phyloP scores from a whole-genome alignment of 139 green algal genomes.

The Chlamydomonas sp. region DNA sequence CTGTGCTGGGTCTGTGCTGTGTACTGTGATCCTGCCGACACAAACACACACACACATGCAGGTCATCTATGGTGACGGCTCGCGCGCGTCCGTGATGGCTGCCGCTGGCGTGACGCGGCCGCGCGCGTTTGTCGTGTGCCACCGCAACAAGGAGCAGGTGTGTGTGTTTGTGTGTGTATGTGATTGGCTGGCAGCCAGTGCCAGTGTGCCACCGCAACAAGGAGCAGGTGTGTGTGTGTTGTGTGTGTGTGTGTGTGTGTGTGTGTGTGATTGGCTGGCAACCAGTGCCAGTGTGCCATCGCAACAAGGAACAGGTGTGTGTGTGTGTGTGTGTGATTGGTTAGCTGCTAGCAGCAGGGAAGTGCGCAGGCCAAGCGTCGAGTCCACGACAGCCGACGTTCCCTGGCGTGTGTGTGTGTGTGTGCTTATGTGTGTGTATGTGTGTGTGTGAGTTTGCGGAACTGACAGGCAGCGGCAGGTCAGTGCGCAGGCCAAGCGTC shows the following conservation, averaged over 20 bases:
- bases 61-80: conserved; percentile 66
- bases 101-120: conserved; percentile 68
- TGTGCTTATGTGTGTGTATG: no score
- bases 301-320: background rate
- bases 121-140: conserved; percentile 63
- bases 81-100: conserved; percentile 57
- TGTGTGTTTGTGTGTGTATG: no score
- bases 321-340: no score
- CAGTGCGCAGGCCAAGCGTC: no score
- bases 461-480: no score
- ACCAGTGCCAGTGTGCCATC: background rate
- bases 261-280: background rate
- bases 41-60: no score
- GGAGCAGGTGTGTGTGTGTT: background rate
- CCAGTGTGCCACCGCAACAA: background rate
- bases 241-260: background rate
- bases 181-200: background rate
- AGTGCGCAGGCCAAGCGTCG: no score
- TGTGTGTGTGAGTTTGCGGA: no score
- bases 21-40: no score
- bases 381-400: no score
- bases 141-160: conserved; percentile 33
- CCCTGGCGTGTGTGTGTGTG: no score
- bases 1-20: no score
- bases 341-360: background rate